Evolutionary conservation across 768 basidiomycete species (phyloP), one percentile per base, ranked within the genome.

Genomic region (Amyloporia xantha): DNA sequence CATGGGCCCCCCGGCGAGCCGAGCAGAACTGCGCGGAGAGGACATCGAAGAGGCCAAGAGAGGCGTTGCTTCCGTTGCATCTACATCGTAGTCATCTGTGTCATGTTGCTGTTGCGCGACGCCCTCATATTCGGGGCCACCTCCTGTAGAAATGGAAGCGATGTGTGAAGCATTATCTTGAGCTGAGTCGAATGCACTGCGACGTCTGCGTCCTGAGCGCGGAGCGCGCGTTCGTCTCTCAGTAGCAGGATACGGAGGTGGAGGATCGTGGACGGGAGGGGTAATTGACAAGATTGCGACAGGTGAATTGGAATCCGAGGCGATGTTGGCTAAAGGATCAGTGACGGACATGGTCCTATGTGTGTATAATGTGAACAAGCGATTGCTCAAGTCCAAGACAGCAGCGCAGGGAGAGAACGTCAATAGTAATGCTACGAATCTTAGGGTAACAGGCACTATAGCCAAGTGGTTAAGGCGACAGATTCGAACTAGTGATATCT

Each of bases 231-330:
- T 48, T 30, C 76, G 74, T 19, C 78, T 69, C 50, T 73, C 59
- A 17, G 63, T 67, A 1, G 72, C 69, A 17, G 83, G 84, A 62
- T 87, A 87, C 1, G 85, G 85, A 0, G 85, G 85, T 9, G 85
- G 85, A 2, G 85, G 85, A 55, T 87, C 84, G 55, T 87, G 84
- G 9, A 64, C 49, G 4, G 62, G 58, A n/a, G 57, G 57, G 10
- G 47, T 53, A 15, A 50, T 54, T 10, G 48, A 52, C 10, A 59
- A 43, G 4, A 61, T 49, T 7, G 59, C 17, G 4, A 47, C 41
- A 4, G 55, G 49, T 12, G 55, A 42, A 20, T 28, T 20, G 10
- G 50, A 27, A 26, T 28, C 25, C 5, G 47, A 27, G 3, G 38
- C 26, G 2, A n/a, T 17, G 17, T 41, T 25, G 13, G n/a, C 47